phyloP scores from a whole-genome alignment of 2,329 filamentous ascomycete genomes.

The Colletotrichum orbiculare region DNA sequence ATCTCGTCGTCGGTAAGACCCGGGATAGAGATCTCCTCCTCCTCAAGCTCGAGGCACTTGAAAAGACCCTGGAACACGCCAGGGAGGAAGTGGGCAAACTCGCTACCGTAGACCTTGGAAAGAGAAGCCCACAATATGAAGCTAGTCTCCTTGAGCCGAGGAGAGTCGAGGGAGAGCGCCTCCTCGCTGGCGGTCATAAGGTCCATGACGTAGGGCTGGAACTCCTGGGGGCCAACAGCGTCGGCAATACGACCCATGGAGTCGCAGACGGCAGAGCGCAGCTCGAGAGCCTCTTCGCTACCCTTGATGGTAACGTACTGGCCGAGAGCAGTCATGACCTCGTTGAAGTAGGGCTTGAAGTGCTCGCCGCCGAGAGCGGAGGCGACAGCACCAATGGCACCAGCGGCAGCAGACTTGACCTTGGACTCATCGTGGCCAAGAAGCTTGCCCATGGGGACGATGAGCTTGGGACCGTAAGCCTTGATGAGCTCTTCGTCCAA shows the following conservation, averaged over 20 bases:
- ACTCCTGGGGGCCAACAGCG: constrained; percentile 85
- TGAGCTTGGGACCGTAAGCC: constrained; percentile 83
- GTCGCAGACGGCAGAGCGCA: constrained; percentile 91
- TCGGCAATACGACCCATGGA: constrained; percentile 92
- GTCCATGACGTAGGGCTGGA: constrained; percentile 90
- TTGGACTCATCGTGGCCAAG: constrained; percentile 87
- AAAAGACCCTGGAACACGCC: constrained; percentile 85
- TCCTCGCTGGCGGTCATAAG: constrained; percentile 95
- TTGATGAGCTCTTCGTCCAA: constrained; percentile 84
- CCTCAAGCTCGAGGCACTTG: constrained; percentile 85
- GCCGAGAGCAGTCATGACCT: constrained; percentile 90
- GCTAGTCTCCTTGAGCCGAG: constrained; percentile 91
- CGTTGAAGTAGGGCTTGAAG: constrained; percentile 92
- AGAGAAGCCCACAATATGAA: constrained; percentile 97
- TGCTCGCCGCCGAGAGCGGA: constrained; percentile 83
- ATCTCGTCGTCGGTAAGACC: constrained; percentile 65
- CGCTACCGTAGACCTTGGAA: constrained; percentile 90
- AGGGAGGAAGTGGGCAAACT: constrained; percentile 81
- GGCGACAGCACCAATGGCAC: constrained; percentile 91
- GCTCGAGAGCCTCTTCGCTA: constrained; percentile 87
- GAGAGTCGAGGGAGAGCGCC: constrained; percentile 87
- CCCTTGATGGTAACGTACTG: constrained; percentile 88
- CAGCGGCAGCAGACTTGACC: constrained; percentile 89
- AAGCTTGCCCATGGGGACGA: constrained; percentile 85
- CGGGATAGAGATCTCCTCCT: constrained; percentile 87